Evolutionary conservation across 495 filamentous ascomycete species (phyloP).

Genomic region (Penicillium paxilli): DNA sequence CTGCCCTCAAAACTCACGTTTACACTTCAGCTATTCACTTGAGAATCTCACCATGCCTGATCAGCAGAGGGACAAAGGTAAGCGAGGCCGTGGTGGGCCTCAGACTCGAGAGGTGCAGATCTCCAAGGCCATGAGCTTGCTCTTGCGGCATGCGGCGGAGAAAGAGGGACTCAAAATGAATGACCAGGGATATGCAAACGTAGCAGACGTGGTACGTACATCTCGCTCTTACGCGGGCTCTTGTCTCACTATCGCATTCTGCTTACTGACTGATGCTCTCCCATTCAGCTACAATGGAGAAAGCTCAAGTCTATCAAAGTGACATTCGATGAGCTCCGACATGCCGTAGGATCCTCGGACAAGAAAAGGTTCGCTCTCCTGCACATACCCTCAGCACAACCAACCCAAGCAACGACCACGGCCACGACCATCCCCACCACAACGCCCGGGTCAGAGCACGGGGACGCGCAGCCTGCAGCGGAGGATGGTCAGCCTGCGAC

Average conservation of each 20-base stretch:
- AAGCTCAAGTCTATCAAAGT: constrained; percentile 67
- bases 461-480: constrained; percentile 4
- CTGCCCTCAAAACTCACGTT: neutral
- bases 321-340: constrained; percentile 70
- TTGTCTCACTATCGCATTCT: neutral
- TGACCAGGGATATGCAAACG: constrained; percentile 73
- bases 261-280: neutral
- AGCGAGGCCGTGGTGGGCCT: constrained; percentile 20
- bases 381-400: constrained; percentile 37
- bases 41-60: neutral
- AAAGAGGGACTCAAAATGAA: constrained; percentile 76
- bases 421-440: constrained; percentile 14
- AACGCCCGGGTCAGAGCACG: constrained; percentile 11
- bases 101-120: constrained; percentile 60
- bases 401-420: constrained; percentile 15
- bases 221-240: neutral
- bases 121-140: constrained; percentile 76
- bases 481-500: constrained; percentile 8
- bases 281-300: constrained; percentile 62
- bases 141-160: constrained; percentile 82
- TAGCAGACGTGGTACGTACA: constrained; percentile 70
- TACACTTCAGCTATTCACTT: neutral
- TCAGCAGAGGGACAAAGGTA: constrained; percentile 7
- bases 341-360: constrained; percentile 72
- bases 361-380: constrained; percentile 85